Conservation (phyloP, 129 eudicot genomes). For the Pulicaria dysenterica region DNA sequence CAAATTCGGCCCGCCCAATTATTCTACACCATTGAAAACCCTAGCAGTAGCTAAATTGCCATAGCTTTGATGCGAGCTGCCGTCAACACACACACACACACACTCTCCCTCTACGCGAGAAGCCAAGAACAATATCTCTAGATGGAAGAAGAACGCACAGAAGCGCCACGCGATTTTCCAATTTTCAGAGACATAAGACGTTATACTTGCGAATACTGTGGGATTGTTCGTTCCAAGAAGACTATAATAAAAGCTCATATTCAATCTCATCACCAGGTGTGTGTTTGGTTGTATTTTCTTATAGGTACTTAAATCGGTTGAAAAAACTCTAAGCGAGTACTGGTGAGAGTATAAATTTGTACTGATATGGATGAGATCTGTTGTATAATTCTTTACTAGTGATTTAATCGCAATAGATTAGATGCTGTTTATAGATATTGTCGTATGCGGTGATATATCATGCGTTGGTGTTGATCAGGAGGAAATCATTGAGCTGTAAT, state of each 20-base stretch:
- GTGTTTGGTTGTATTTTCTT: background rate
- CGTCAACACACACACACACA: background rate
- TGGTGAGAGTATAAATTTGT: background rate
- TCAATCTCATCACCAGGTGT: slow-evolving; percentile 61
- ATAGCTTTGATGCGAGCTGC: slow-evolving; percentile 4
- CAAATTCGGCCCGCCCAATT: slow-evolving; percentile 11
- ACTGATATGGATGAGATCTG: background rate
- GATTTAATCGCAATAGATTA: background rate
- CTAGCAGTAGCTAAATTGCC: slow-evolving; percentile 20
- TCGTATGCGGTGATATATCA: background rate
- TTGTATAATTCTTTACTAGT: background rate
- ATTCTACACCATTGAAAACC: slow-evolving; percentile 19
- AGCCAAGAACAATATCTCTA: background rate
- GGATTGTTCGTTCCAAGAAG: slow-evolving; percentile 81
- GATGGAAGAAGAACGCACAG: slow-evolving; percentile 38
- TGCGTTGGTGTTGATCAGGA: slow-evolving; percentile 2
- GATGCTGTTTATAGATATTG: background rate
- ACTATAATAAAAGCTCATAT: slow-evolving; percentile 64
- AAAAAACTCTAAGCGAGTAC: background rate
- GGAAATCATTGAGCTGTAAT: background rate
- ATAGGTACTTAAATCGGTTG: background rate
- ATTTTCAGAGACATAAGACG: slow-evolving; percentile 71
- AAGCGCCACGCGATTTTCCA: slow-evolving; percentile 22
- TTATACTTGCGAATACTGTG: slow-evolving; percentile 74
- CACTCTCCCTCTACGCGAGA: background rate